These are phyloP conservation scores for Mucor saturninus DNA, from an alignment of 371 early-diverging fungal species.

Conservation along the genomic window DNA sequence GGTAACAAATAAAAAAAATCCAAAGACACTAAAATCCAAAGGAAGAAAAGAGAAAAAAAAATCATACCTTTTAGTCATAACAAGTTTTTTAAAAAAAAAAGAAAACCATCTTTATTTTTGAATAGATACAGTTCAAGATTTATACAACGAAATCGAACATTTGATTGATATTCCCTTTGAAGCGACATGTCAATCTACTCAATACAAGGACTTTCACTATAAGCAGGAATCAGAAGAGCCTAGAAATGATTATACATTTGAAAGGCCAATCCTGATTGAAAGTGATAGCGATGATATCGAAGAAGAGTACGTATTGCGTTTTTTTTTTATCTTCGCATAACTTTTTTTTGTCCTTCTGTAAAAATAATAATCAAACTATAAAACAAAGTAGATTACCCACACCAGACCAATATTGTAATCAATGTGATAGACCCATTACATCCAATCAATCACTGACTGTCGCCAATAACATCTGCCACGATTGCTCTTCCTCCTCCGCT, in stretches of 20 bases:
- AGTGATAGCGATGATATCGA: conserved; percentile 30
- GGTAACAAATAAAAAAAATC: background rate
- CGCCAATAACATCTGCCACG: conserved; percentile 7
- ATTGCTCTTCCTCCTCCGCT: background rate
- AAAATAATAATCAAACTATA: no score
- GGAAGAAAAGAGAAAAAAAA: background rate
- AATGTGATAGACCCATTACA: conserved; percentile 13
- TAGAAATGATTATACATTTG: conserved; percentile 5
- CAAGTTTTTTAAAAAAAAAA: background rate
- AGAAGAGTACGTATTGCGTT: conserved; percentile 20
- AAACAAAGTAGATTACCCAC: background rate
- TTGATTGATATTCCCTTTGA: conserved; percentile 27
- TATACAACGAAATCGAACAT: conserved; percentile 29
- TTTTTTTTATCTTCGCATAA: background rate
- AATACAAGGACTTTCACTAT: background rate
- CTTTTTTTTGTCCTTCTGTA: background rate
- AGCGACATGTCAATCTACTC: background rate
- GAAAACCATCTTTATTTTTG: background rate
- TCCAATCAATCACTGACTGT: background rate
- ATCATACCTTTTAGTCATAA: background rate
- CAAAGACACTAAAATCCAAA: no score
- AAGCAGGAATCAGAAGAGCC: background rate
- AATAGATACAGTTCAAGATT: conserved; percentile 22
- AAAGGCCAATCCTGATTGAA: conserved; percentile 30
- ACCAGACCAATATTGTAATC: conserved; percentile 14